These are phyloP conservation scores for Setaria viridis DNA, from an alignment of 202 grass and related monocot species.

Conservation along the genomic window DNA sequence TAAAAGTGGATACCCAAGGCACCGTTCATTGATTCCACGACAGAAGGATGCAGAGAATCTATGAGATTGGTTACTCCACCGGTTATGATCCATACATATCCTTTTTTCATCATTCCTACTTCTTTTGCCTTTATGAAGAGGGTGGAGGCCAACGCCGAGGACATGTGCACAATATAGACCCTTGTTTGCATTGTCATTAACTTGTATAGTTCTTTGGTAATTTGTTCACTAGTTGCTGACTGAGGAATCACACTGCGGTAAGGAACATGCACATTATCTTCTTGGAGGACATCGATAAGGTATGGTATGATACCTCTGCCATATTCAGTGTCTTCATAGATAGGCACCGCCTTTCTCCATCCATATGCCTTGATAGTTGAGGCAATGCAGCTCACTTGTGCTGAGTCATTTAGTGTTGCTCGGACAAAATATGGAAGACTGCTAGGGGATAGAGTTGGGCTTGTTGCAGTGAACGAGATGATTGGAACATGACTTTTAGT, in stretches of 20 bases:
- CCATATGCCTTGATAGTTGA: conserved; percentile 49
- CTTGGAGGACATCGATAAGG: conserved; percentile 56
- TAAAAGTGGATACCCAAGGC: conserved; percentile 48
- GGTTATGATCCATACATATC: conserved; percentile 63
- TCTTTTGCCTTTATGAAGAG: conserved; percentile 55
- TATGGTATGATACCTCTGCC: conserved; percentile 50
- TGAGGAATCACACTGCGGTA: conserved; percentile 44
- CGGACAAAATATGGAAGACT: conserved; percentile 56
- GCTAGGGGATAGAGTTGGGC: conserved; percentile 34
- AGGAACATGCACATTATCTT: conserved; percentile 18
- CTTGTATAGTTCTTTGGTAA: conserved; percentile 56
- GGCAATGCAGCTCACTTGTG: conserved; percentile 53
- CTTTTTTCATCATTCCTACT: conserved; percentile 63
- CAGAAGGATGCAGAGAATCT: conserved; percentile 37
- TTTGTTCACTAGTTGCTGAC: conserved; percentile 47
- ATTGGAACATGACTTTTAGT: conserved; percentile 53
- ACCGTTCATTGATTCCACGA: conserved; percentile 51
- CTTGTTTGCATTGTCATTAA: conserved; percentile 60
- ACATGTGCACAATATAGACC: conserved; percentile 59
- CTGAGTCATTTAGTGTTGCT: conserved; percentile 49
- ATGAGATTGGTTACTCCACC: conserved; percentile 45
- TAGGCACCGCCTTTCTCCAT: conserved; percentile 53
- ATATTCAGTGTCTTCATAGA: conserved; percentile 55
- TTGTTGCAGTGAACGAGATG: conserved; percentile 63
- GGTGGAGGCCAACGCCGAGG: conserved; percentile 2